Evolutionary conservation across 2,329 filamentous ascomycete species (phyloP).

Genomic region (Arthrinium puccinioides): DNA sequence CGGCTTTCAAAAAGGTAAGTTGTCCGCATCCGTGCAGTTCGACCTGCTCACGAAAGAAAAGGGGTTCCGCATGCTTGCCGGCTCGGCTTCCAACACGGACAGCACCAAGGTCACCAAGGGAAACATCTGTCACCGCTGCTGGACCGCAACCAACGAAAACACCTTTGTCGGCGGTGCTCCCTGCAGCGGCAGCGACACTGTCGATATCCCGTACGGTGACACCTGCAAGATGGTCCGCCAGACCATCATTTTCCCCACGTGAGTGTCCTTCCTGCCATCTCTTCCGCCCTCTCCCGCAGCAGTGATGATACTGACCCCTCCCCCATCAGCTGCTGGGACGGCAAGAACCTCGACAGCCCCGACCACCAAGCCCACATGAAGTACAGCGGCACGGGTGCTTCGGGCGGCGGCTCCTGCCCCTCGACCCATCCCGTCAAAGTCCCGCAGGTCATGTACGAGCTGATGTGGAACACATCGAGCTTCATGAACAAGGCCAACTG

Average conservation of each 20-base stretch:
- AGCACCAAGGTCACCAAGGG: constrained; percentile 26
- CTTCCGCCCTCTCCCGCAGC: constrained; percentile 9
- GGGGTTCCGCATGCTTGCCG: constrained; percentile 41
- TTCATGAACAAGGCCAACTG: constrained; percentile 34
- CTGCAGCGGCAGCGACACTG: constrained; percentile 40
- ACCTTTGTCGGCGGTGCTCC: constrained; percentile 41
- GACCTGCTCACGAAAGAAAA: constrained; percentile 9
- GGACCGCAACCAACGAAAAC: constrained; percentile 37
- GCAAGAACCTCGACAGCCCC: constrained; percentile 37
- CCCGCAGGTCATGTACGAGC: constrained; percentile 41
- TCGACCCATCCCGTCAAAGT: constrained; percentile 37
- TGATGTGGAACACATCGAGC: constrained; percentile 36
- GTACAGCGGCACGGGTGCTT: constrained; percentile 36
- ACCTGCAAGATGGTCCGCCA: constrained; percentile 45
- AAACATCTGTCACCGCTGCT: constrained; percentile 40
- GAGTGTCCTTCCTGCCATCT: constrained; percentile 9
- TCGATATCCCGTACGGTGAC: constrained; percentile 37
- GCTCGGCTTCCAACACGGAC: constrained; percentile 34
- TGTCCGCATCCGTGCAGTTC: neutral
- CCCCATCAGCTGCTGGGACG: constrained; percentile 39
- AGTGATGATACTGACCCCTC: neutral
- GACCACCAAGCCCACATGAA: constrained; percentile 40
- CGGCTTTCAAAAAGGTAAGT: constrained; percentile 32
- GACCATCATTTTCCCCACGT: constrained; percentile 42
- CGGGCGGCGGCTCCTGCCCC: constrained; percentile 38